Conservation (phyloP, 179 eudicot species). For the Beta corolliflora region DNA sequence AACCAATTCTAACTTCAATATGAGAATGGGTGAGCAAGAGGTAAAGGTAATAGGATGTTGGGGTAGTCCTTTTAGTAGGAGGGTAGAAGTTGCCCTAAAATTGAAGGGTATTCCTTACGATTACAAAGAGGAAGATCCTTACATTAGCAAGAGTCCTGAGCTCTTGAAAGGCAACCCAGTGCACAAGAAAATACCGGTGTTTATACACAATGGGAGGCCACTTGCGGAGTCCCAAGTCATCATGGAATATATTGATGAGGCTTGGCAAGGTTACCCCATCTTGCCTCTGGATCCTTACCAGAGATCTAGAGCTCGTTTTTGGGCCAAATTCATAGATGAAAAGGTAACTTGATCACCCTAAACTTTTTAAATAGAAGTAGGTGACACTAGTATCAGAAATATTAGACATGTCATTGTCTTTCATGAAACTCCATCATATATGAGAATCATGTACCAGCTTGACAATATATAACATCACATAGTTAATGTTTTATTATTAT, state of each 20-base stretch:
- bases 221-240: slow-evolving; percentile 34
- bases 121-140: slow-evolving; percentile 18
- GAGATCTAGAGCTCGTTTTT: slow-evolving; percentile 36
- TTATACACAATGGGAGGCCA: slow-evolving; percentile 25
- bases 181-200: slow-evolving; percentile 28
- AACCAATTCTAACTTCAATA: no score
- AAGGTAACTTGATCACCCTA: not conserved
- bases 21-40: not conserved
- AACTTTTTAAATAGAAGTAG: no score
- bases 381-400: no score
- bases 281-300: slow-evolving; percentile 34
- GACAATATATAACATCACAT: no score
- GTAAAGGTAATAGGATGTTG: slow-evolving; percentile 9
- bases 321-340: slow-evolving; percentile 27
- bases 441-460: no score
- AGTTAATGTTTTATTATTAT: no score
- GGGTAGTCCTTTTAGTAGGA: slow-evolving; percentile 15
- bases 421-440: no score
- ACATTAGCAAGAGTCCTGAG: slow-evolving; percentile 14
- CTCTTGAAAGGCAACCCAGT: slow-evolving; percentile 26
- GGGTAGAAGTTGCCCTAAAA: slow-evolving; percentile 19
- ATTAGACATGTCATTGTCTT: no score
- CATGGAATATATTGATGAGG: slow-evolving; percentile 37
- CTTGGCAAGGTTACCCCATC: slow-evolving; percentile 29
- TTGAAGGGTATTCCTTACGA: slow-evolving; percentile 18